Conservation (phyloP, 768 basidiomycete genomes). For the Panaeolus cyanescens region DNA sequence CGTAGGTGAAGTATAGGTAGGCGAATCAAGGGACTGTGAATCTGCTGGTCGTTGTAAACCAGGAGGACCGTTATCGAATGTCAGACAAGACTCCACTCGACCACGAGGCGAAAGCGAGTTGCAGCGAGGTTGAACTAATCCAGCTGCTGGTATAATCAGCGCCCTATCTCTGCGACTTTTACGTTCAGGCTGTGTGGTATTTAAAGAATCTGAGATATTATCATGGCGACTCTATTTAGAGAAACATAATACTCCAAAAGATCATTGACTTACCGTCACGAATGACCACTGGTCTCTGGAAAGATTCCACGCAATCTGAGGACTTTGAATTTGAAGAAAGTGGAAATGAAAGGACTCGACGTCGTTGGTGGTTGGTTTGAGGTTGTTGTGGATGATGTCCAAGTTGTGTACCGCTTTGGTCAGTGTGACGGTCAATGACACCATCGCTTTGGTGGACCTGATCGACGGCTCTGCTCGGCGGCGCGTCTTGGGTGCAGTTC, state of each 20-base stretch:
- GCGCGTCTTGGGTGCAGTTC: neutral
- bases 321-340: neutral
- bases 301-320: neutral
- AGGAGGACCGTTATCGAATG: neutral
- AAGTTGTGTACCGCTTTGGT: neutral
- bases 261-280: neutral
- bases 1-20: neutral
- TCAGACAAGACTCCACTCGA: neutral
- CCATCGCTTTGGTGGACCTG: neutral
- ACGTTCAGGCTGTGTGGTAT: neutral
- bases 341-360: neutral
- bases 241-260: neutral
- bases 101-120: neutral
- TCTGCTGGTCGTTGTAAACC: neutral
- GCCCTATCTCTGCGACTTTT: neutral
- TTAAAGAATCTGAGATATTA: neutral
- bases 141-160: neutral
- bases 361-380: neutral
- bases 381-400: neutral
- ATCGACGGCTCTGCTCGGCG: neutral
- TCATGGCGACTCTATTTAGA: neutral
- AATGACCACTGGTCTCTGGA: neutral
- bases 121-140: neutral
- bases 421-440: neutral
- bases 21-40: slow-evolving; percentile 2